Conservation (phyloP, 371 early-diverging fungal species). For the Rhizomucor miehei region DNA sequence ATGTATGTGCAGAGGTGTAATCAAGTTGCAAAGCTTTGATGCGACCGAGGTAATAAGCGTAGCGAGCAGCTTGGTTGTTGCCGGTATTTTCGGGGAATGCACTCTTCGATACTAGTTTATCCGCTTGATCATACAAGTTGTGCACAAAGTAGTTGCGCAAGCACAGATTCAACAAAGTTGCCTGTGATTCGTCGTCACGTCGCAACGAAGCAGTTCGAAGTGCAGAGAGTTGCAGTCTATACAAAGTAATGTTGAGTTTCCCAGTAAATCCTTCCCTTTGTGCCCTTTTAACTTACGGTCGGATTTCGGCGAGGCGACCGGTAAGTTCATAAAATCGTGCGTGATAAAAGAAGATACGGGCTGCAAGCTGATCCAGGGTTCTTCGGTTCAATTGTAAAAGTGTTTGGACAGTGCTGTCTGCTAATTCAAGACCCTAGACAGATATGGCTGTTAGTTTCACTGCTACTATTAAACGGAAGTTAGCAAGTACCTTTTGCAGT, state of each 20-base stretch:
- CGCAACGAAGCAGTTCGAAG: conserved; percentile 90
- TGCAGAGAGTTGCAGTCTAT: conserved; percentile 72
- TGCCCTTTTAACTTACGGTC: conserved; percentile 53
- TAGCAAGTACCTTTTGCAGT: conserved; percentile 56
- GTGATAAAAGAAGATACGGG: conserved; percentile 91
- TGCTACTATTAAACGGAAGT: neutral
- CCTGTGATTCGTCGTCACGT: conserved; percentile 85
- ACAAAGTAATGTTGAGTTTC: conserved; percentile 3
- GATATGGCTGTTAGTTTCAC: neutral
- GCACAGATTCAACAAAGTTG: conserved; percentile 86
- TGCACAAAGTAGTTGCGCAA: conserved; percentile 88
- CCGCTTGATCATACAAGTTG: conserved; percentile 95
- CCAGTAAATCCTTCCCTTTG: neutral
- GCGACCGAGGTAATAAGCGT: conserved; percentile 93
- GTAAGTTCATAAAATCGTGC: conserved; percentile 83
- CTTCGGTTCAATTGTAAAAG: conserved; percentile 77
- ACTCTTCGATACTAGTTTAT: conserved; percentile 90
- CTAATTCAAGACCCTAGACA: conserved; percentile 64
- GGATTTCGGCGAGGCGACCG: conserved; percentile 68
- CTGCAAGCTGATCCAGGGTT: conserved; percentile 86
- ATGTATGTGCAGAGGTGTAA: conserved; percentile 86
- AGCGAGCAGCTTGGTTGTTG: conserved; percentile 92
- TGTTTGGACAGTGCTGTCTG: conserved; percentile 59
- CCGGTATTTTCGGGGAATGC: conserved; percentile 89
- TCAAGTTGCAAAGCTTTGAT: conserved; percentile 96